These are phyloP conservation scores for Colletotrichum musae DNA, from an alignment of 2,329 filamentous ascomycete genomes.

Conservation along the genomic window DNA sequence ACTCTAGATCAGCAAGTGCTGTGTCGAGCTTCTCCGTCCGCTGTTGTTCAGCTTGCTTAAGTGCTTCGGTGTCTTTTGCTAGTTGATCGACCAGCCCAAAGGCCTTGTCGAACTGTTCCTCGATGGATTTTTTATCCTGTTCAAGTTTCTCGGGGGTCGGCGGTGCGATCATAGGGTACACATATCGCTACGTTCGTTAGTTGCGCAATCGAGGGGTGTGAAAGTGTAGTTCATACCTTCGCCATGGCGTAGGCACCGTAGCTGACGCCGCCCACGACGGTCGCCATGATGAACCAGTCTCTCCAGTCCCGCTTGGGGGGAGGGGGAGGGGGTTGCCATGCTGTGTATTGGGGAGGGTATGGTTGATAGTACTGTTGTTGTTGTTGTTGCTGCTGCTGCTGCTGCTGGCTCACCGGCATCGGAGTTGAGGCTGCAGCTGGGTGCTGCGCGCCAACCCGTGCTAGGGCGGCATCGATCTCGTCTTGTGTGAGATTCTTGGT, in stretches of 20 bases:
- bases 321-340: constrained; percentile 72
- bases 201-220: too few species aligned
- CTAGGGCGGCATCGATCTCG: constrained; percentile 89
- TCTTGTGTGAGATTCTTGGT: constrained; percentile 98
- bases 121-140: constrained; percentile 92
- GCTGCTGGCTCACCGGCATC: constrained; percentile 58
- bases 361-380: constrained; percentile 63
- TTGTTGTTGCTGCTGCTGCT: constrained; percentile 60
- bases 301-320: constrained; percentile 92
- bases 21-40: constrained; percentile 87
- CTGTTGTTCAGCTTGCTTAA: constrained; percentile 89
- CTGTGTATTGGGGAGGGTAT: constrained; percentile 65
- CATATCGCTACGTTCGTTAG: constrained; percentile 78
- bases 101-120: constrained; percentile 93
- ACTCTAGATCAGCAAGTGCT: constrained; percentile 87
- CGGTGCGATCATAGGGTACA: constrained; percentile 90
- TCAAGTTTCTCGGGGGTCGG: constrained; percentile 95
- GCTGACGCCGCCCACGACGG: constrained; percentile 88
- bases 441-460: constrained; percentile 77
- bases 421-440: constrained; percentile 55
- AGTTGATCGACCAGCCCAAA: constrained; percentile 94
- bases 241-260: constrained; percentile 92
- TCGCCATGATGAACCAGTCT: constrained; percentile 99
- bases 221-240: constrained; percentile 71
- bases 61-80: constrained; percentile 86